Evolutionary conservation across 768 basidiomycete genomes (phyloP).

Genomic region (Lepiota venenata): DNA sequence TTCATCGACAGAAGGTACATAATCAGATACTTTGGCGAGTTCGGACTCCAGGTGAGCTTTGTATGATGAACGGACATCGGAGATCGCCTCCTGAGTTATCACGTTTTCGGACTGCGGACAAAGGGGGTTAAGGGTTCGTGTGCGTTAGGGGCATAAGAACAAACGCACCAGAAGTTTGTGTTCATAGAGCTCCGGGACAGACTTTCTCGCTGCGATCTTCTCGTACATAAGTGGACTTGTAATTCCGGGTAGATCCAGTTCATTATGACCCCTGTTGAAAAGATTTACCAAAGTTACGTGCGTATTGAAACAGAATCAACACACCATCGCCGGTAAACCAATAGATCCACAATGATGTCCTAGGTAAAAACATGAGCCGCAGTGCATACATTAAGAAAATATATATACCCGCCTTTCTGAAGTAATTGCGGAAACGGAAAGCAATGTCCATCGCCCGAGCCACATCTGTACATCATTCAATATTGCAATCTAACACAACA

Average conservation of each 20-base stretch:
- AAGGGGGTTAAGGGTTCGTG: not conserved
- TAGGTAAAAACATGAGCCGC: conserved; percentile 17
- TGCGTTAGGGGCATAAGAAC: not conserved
- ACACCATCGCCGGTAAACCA: conserved; percentile 82
- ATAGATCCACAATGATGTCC: conserved; percentile 86
- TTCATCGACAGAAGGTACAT: conserved; percentile 27
- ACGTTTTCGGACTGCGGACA: conserved; percentile 42
- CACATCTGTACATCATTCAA: conserved; percentile 51
- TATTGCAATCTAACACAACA: not conserved
- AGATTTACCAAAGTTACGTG: not conserved
- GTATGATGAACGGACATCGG: conserved; percentile 50
- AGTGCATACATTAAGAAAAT: too few species aligned
- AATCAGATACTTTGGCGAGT: conserved; percentile 43
- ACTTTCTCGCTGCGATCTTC: conserved; percentile 72
- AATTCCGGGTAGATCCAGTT: conserved; percentile 82
- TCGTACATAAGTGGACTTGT: conserved; percentile 92
- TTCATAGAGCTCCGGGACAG: conserved; percentile 82
- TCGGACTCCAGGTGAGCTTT: conserved; percentile 61
- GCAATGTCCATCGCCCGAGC: conserved; percentile 84
- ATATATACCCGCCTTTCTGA: conserved; percentile 56
- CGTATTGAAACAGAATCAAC: conserved; percentile 9
- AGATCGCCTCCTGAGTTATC: conserved; percentile 47
- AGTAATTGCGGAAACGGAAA: conserved; percentile 81
- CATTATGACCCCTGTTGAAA: conserved; percentile 64
- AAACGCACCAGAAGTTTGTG: conserved; percentile 67